Conservation (phyloP, 2,329 filamentous ascomycete genomes). For the Calcarisporium arbuscula region DNA sequence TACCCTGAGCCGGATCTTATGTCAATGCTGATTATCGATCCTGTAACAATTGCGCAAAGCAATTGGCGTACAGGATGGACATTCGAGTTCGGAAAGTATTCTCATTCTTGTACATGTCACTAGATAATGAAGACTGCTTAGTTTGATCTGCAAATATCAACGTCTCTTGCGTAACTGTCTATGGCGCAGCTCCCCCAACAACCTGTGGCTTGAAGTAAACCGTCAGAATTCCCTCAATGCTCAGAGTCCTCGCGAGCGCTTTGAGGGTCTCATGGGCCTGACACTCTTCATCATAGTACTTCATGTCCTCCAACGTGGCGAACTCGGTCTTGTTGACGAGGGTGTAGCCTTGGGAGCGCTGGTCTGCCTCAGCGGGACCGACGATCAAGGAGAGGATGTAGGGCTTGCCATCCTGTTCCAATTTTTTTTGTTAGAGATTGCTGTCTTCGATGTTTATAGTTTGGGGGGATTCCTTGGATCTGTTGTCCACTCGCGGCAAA, state of each 20-base stretch:
- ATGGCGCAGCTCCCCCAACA: slow-evolving; percentile 14
- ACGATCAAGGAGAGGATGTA: slow-evolving; percentile 58
- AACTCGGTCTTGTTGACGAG: slow-evolving; percentile 59
- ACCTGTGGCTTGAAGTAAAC: slow-evolving; percentile 33
- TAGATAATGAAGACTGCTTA: too few relatives aligned
- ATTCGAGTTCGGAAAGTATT: too few relatives aligned
- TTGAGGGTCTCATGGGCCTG: slow-evolving; percentile 37
- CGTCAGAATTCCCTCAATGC: slow-evolving; percentile 30
- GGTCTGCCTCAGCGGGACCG: slow-evolving; percentile 47
- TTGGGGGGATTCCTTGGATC: too few relatives aligned
- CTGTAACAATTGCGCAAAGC: too few relatives aligned
- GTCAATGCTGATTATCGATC: too few relatives aligned
- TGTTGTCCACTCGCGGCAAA: too few relatives aligned
- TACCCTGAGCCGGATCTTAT: too few relatives aligned
- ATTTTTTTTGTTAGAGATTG: too few relatives aligned
- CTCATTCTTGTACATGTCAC: too few relatives aligned
- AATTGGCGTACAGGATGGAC: too few relatives aligned
- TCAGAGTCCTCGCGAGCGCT: slow-evolving; percentile 24
- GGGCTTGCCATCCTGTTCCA: slow-evolving; percentile 63
- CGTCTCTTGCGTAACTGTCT: neutral
- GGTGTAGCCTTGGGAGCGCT: slow-evolving; percentile 59
- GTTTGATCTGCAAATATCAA: neutral
- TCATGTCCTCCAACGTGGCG: slow-evolving; percentile 58
- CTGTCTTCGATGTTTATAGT: too few relatives aligned
- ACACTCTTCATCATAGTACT: slow-evolving; percentile 58